Base-by-base conservation (phyloP, 1,284 basidiomycete species). In the Phylloporus sp. region DNA sequence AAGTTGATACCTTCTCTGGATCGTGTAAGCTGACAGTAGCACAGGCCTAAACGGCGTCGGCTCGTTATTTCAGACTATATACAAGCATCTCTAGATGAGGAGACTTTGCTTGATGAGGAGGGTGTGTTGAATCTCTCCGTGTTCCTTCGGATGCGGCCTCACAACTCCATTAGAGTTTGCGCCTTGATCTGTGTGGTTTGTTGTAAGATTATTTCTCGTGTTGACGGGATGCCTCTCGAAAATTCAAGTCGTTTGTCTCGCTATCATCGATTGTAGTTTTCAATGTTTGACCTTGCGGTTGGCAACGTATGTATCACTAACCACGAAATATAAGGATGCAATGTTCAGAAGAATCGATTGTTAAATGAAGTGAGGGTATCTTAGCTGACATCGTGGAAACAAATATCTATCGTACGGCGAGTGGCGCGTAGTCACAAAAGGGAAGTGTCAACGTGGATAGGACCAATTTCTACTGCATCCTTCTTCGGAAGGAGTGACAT, bases 21-120 rank as follows among this genome's bases (percentile, higher is more conserved):
- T 60, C 15, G 47, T 19, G 5, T 7, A n/a, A 55, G 47, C 62
- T 73, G 57, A 69, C 64, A 37, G 41, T 67, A 29, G 66, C 61
- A 14, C 70, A 85, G 94, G 74, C 93, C 94, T 2, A 95, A 93
- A 79, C 88, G 89, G 43, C 89, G 93, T 64, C 87, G 94, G 73
- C 85, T 96, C 8, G 87, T 96, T 14, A 83, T 95, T 60, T 85
- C 90, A 2, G 91, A 93, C 64, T 97, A 89, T 78, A 87, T 97
- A 47, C 81, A 86, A 59, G 91, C 90, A 17, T 94, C 92, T 75
- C 74, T 95, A 39, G 93, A 94, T 25, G 94, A 96, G 77, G 87
- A 85, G 59, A 94, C 93, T 0, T 78, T 96, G 52, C 83, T 96
- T 63, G 89, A 95, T 74, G 95, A 96, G 79, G 91, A 90, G 67